These are phyloP conservation scores for Cladophialophora immunda DNA, from an alignment of 2,329 filamentous ascomycete genomes.

Conservation along the genomic window DNA sequence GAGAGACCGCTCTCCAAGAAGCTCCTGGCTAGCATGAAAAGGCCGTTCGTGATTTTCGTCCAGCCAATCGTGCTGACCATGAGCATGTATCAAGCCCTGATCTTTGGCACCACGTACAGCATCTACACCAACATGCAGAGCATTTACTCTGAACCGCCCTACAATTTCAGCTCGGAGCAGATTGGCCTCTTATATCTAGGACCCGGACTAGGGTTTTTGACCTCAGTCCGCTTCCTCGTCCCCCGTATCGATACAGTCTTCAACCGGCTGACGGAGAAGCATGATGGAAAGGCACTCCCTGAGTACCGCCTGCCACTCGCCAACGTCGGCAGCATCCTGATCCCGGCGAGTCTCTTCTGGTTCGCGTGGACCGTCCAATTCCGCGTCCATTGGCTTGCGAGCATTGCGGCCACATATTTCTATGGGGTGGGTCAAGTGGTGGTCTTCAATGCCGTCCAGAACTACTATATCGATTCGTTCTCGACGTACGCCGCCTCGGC, in stretches of 20 bases:
- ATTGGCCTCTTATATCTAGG: constrained; percentile 68
- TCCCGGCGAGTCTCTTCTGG: constrained; percentile 57
- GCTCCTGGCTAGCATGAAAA: constrained; percentile 52
- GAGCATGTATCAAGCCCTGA: constrained; percentile 61
- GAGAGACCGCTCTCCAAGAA: constrained; percentile 33
- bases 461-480: constrained; percentile 54
- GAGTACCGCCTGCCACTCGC: constrained; percentile 65
- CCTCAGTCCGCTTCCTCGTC: constrained; percentile 57
- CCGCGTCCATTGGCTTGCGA: constrained; percentile 59
- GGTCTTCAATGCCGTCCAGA: constrained; percentile 63
- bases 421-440: constrained; percentile 62
- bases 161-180: constrained; percentile 60
- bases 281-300: constrained; percentile 47
- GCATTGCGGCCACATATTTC: constrained; percentile 56
- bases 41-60: constrained; percentile 63
- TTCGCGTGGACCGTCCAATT: constrained; percentile 62
- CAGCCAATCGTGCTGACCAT: constrained; percentile 67
- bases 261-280: constrained; percentile 41
- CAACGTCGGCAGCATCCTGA: constrained; percentile 51
- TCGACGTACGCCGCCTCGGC: constrained; percentile 58
- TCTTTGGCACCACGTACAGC: constrained; percentile 68
- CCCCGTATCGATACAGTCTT: constrained; percentile 55
- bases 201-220: constrained; percentile 65
- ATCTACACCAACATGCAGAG: constrained; percentile 67
- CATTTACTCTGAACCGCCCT: constrained; percentile 59